A percentile compares a stretch with the other conserved stretches of the same genome.
Conservation (phyloP, 2,329 filamentous ascomycete species). For the Ascochyta koolunga region DNA sequence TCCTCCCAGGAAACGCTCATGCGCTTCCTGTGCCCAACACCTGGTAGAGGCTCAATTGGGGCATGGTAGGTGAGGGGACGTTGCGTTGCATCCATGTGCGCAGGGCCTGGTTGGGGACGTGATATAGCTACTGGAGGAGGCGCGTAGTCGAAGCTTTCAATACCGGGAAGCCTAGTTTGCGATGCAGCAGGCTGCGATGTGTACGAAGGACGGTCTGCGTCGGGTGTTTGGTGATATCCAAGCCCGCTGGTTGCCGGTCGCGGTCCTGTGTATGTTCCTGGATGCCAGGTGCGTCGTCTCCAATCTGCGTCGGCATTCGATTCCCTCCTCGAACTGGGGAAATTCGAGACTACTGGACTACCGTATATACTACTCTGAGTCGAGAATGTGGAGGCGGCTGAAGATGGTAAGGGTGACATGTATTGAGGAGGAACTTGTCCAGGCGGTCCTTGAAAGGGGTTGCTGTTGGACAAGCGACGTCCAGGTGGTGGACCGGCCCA, state of each 20-base stretch:
- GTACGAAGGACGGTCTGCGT: slow-evolving; percentile 64
- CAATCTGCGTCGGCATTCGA: slow-evolving; percentile 76
- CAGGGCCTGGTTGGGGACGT: slow-evolving; percentile 72
- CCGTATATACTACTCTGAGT: slow-evolving; percentile 65
- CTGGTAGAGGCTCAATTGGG: slow-evolving; percentile 33
- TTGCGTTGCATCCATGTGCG: slow-evolving; percentile 71
- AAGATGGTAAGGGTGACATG: slow-evolving; percentile 63
- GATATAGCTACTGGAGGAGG: slow-evolving; percentile 67
- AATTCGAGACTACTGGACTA: slow-evolving; percentile 70
- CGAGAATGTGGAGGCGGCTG: slow-evolving; percentile 60
- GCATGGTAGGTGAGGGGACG: slow-evolving; percentile 48
- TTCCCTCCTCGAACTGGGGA: slow-evolving; percentile 69
- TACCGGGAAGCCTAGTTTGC: slow-evolving; percentile 78
- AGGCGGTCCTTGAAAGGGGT: slow-evolving; percentile 74
- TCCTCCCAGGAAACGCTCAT: slow-evolving; percentile 65
- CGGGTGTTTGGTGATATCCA: slow-evolving; percentile 75
- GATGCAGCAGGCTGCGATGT: slow-evolving; percentile 59
- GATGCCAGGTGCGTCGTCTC: slow-evolving; percentile 89
- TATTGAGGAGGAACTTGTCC: slow-evolving; percentile 64
- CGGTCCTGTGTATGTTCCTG: slow-evolving; percentile 67
- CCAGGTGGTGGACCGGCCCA: slow-evolving; percentile 75
- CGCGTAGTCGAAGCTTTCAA: slow-evolving; percentile 86
- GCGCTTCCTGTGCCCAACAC: slow-evolving; percentile 39
- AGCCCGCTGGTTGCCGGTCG: slow-evolving; percentile 73
- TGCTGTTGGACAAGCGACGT: slow-evolving; percentile 74